Evolutionary conservation across 352 stramenopile species (phyloP).

Genomic region (Phytophthora parvispora): DNA sequence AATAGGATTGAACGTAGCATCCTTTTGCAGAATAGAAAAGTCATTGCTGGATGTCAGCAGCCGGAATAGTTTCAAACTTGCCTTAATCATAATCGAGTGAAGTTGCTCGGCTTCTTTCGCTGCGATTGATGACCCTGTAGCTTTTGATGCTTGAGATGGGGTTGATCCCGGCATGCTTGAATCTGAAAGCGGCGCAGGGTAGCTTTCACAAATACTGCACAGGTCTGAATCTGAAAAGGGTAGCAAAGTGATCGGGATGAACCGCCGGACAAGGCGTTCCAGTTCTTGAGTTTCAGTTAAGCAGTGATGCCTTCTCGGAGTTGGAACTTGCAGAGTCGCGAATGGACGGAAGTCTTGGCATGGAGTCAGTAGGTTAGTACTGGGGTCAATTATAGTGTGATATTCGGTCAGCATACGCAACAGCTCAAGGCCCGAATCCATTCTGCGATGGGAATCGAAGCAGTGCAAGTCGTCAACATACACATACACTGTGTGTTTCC

Average conservation of each 20-base stretch:
- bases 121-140: background rate
- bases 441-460: constrained; percentile 20
- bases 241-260: constrained; percentile 46
- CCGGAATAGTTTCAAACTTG: constrained; percentile 64
- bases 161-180: background rate
- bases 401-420: constrained; percentile 60
- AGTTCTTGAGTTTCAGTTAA: constrained; percentile 16
- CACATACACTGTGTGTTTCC: constrained; percentile 30
- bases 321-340: constrained; percentile 33
- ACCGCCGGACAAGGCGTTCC: constrained; percentile 36
- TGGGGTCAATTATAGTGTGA: constrained; percentile 48
- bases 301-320: background rate
- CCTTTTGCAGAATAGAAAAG: constrained; percentile 26
- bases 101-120: constrained; percentile 51
- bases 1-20: constrained; percentile 11
- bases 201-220: constrained; percentile 56
- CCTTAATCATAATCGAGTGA: constrained; percentile 54
- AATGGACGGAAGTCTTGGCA: constrained; percentile 41
- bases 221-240: constrained; percentile 55
- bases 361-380: constrained; percentile 33
- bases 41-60: constrained; percentile 46
- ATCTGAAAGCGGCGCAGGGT: background rate
- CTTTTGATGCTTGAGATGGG: background rate
- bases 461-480: constrained; percentile 80
- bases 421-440: constrained; percentile 56